Conservation (phyloP, 805 yeast genomes). For the Lachancea kluyveri region DNA sequence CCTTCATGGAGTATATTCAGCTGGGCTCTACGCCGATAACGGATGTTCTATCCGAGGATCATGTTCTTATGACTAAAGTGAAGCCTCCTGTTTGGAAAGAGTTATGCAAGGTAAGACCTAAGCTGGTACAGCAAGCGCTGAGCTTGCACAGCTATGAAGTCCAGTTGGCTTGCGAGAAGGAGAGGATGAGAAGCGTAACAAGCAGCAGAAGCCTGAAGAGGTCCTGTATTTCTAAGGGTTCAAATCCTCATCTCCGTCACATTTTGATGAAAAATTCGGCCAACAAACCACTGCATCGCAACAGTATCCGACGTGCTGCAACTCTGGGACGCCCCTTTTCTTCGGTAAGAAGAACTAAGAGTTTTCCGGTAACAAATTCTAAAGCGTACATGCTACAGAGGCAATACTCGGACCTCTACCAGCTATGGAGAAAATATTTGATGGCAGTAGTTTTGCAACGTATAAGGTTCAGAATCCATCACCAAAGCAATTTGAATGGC, state of each 20-base stretch:
- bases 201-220: no score
- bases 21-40: constrained; percentile 8
- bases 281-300: background rate
- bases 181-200: no score
- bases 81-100: constrained; percentile 4
- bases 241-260: no score
- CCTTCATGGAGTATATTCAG: constrained; percentile 18
- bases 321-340: background rate
- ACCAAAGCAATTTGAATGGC: background rate
- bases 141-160: constrained; percentile 1
- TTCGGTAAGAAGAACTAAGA: constrained; percentile 10
- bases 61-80: constrained; percentile 2
- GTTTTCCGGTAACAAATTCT: constrained; percentile 9
- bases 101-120: constrained; percentile 4
- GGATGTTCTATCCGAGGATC: constrained; percentile 9
- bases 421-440: constrained; percentile 32
- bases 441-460: constrained; percentile 29
- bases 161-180: background rate
- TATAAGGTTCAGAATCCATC: constrained; percentile 26
- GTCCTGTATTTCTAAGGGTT: no score
- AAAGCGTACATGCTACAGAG: constrained; percentile 1
- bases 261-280: no score
- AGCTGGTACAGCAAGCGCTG: background rate
- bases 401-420: constrained; percentile 10
- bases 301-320: constrained; percentile 5